phyloP scores from a whole-genome alignment of 2,329 filamentous ascomycete species.

The Domatiomyces catenatus region DNA sequence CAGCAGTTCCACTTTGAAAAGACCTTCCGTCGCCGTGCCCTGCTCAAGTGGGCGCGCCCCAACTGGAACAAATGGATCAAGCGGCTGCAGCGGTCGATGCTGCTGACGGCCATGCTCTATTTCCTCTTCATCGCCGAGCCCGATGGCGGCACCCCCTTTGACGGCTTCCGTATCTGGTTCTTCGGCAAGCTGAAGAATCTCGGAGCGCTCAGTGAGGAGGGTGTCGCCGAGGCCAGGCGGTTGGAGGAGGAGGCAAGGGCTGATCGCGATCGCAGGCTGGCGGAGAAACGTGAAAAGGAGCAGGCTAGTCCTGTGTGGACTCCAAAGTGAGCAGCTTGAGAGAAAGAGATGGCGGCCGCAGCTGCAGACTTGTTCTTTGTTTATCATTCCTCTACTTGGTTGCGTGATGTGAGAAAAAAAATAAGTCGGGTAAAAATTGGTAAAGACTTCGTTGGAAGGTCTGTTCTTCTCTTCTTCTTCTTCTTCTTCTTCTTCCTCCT shows the following conservation, averaged over 20 bases:
- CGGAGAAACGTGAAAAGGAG: slow-evolving; percentile 3
- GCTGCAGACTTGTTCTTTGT: too few relatives aligned
- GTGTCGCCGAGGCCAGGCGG: slow-evolving; percentile 1
- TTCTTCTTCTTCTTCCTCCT: too few relatives aligned
- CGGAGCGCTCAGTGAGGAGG: slow-evolving; percentile 1
- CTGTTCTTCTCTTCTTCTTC: background rate
- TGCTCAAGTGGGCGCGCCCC: slow-evolving; percentile 45
- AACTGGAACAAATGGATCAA: slow-evolving; percentile 42
- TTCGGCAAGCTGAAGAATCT: slow-evolving; percentile 4
- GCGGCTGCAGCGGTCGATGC: slow-evolving; percentile 40
- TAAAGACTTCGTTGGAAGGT: background rate
- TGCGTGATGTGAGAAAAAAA: background rate
- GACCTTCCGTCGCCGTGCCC: slow-evolving; percentile 46
- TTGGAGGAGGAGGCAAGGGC: slow-evolving; percentile 1
- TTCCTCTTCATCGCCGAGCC: slow-evolving; percentile 16
- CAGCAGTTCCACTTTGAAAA: slow-evolving; percentile 55
- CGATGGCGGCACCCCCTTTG: slow-evolving; percentile 12
- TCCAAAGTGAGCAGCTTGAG: background rate
- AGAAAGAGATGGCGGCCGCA: too few relatives aligned
- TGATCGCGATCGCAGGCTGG: slow-evolving; percentile 2
- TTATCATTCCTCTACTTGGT: background rate
- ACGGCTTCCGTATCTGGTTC: slow-evolving; percentile 14
- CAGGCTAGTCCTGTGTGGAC: background rate
- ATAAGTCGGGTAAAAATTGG: background rate
- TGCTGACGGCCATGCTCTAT: slow-evolving; percentile 20